phyloP scores from a whole-genome alignment of 2,329 filamentous ascomycete species.

The Trichoderma atrobrunneum region DNA sequence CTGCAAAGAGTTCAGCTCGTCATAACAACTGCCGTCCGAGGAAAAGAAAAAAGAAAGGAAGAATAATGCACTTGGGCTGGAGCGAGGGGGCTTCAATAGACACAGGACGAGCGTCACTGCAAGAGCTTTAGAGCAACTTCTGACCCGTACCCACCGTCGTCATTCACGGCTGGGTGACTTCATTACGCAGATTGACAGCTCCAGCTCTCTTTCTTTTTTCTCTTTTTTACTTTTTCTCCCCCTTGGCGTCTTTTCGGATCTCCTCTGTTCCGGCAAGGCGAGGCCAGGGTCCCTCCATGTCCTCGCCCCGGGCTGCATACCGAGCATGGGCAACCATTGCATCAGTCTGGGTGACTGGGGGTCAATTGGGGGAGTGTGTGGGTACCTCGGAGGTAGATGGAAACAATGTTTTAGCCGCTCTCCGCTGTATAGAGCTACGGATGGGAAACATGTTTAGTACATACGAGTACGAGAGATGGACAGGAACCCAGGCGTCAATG shows the following conservation, averaged over 20 bases:
- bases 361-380: not conserved
- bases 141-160: not conserved
- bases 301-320: not conserved
- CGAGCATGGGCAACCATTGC: not conserved
- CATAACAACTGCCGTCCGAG: not conserved
- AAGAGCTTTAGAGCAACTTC: not conserved
- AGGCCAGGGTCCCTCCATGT: not conserved
- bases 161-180: conserved; percentile 1
- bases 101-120: not conserved
- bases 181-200: not conserved
- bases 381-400: not conserved
- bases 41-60: not conserved
- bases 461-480: not conserved
- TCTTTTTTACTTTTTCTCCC: not conserved
- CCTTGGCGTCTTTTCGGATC: not conserved
- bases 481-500: not conserved
- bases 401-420: not conserved
- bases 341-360: conserved; percentile 4
- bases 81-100: not conserved
- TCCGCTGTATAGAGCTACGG: not conserved
- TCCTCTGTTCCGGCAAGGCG: not conserved
- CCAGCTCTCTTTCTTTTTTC: not conserved
- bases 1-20: not conserved
- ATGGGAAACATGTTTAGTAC: not conserved
- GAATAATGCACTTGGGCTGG: not conserved